Percentiles rank a stretch among this genome's conserved stretches.
These are phyloP conservation scores for Chlorella variabilis DNA, from an alignment of 163 green algal species.

Conservation along the genomic window DNA sequence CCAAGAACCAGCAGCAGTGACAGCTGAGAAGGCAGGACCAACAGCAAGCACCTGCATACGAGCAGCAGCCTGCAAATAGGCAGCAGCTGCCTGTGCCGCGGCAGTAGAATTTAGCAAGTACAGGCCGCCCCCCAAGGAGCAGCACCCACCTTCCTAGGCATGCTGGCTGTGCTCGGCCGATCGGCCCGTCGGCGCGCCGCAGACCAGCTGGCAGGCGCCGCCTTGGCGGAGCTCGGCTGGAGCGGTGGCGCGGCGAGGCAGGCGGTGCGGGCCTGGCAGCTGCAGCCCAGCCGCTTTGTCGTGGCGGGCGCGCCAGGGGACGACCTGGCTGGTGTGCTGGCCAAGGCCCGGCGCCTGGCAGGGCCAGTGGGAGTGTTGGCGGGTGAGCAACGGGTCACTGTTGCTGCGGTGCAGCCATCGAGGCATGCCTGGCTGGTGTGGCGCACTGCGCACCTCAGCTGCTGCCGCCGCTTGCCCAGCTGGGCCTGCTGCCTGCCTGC, in stretches of 20 bases:
- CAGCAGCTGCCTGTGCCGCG: background rate
- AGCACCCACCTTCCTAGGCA: background rate
- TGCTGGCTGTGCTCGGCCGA: background rate
- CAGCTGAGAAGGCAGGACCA: too few relatives aligned
- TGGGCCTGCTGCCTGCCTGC: background rate
- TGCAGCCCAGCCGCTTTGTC: slow-evolving; percentile 1
- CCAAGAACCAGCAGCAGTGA: slow-evolving; percentile 20
- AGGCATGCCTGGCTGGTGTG: too few relatives aligned
- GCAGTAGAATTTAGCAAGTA: background rate
- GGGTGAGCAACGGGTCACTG: too few relatives aligned
- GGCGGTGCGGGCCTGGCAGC: background rate
- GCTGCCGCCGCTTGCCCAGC: background rate
- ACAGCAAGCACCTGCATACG: too few relatives aligned
- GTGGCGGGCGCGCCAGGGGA: background rate
- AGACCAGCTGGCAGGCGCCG: background rate
- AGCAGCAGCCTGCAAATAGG: background rate
- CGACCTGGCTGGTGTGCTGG: background rate
- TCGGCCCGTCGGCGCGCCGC: background rate
- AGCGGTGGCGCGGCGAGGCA: background rate
- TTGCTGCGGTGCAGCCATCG: too few relatives aligned
- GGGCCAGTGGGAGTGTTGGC: slow-evolving; percentile 20
- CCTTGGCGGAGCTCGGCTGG: too few relatives aligned
- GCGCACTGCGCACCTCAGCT: background rate
- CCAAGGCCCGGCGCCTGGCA: slow-evolving; percentile 26
- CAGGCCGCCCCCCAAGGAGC: too few relatives aligned